These are phyloP conservation scores for Knoxia roxburghii DNA, from an alignment of 257 asterid genomes.

Conservation along the genomic window DNA sequence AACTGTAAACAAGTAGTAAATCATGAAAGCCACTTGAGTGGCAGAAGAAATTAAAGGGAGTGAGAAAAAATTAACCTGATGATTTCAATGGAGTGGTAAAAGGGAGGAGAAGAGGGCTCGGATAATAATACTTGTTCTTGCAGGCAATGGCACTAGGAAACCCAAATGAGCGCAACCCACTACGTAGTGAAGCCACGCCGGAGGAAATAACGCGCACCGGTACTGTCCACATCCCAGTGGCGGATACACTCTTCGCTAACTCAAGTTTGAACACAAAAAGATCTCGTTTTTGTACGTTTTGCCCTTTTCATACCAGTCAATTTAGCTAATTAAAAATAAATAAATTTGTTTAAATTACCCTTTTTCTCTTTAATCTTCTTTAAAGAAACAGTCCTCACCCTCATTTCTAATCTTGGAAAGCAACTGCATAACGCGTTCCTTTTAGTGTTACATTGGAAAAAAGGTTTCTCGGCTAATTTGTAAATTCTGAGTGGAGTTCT, in stretches of 20 bases:
- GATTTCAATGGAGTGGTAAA: constrained; percentile 35
- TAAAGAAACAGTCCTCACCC: too few relatives aligned
- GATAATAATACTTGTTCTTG: constrained; percentile 17
- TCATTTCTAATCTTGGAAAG: too few relatives aligned
- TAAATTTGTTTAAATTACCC: neutral
- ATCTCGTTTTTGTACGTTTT: constrained; percentile 4
- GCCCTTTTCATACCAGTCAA: neutral
- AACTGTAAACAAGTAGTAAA: neutral
- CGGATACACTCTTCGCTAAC: neutral
- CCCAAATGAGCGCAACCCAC: constrained; percentile 24
- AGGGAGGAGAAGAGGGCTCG: constrained; percentile 20
- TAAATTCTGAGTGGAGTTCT: too few relatives aligned
- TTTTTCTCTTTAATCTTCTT: neutral
- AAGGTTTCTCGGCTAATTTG: too few relatives aligned
- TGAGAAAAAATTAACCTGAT: constrained; percentile 38
- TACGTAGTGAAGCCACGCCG: constrained; percentile 37
- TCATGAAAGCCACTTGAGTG: neutral
- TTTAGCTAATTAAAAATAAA: too few relatives aligned
- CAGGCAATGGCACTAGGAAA: constrained; percentile 18
- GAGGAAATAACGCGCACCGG: constrained; percentile 38
- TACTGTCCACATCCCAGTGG: constrained; percentile 26
- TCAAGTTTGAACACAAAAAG: constrained; percentile 1
- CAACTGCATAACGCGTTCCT: too few relatives aligned
- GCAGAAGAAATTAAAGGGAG: neutral
- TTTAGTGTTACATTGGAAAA: too few relatives aligned